These are phyloP conservation scores for Blastomyces gilchristii DNA, from an alignment of 2,329 filamentous ascomycete species.

Conservation along the genomic window DNA sequence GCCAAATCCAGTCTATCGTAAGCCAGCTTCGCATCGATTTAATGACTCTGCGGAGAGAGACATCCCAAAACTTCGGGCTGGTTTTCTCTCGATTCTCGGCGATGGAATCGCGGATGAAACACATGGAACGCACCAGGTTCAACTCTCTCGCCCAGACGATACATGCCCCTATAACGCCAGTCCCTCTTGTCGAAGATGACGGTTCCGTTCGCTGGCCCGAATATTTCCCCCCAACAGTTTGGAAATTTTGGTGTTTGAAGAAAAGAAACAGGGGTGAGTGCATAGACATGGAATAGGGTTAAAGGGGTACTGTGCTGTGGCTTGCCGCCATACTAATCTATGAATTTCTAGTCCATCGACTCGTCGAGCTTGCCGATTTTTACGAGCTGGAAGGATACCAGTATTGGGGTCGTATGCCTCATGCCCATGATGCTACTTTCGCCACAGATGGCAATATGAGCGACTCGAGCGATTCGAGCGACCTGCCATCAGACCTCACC, in stretches of 20 bases:
- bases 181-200: constrained; percentile 28
- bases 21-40: constrained; percentile 30
- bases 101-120: constrained; percentile 28
- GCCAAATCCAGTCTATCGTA: constrained; percentile 28
- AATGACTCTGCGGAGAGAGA: constrained; percentile 27
- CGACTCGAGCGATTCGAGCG: constrained; percentile 32
- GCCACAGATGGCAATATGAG: constrained; percentile 22
- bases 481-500: constrained; percentile 26
- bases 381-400: constrained; percentile 33
- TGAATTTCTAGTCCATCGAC: constrained; percentile 26
- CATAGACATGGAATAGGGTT: not conserved
- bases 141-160: constrained; percentile 32
- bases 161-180: constrained; percentile 30
- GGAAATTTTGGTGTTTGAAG: constrained; percentile 36
- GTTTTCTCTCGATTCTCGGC: constrained; percentile 23
- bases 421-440: constrained; percentile 21
- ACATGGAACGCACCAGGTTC: constrained; percentile 30
- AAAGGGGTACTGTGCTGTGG: not conserved
- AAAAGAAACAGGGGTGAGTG: constrained; percentile 32
- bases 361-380: constrained; percentile 32
- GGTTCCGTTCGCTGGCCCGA: constrained; percentile 28
- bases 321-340: constrained; percentile 1
- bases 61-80: constrained; percentile 22
- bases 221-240: constrained; percentile 32
- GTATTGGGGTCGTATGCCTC: constrained; percentile 30